Evolutionary conservation across 148 eudicot genomes (phyloP), one percentile per base, ranked within the genome.

Genomic region (Vaccinium myrtillus): DNA sequence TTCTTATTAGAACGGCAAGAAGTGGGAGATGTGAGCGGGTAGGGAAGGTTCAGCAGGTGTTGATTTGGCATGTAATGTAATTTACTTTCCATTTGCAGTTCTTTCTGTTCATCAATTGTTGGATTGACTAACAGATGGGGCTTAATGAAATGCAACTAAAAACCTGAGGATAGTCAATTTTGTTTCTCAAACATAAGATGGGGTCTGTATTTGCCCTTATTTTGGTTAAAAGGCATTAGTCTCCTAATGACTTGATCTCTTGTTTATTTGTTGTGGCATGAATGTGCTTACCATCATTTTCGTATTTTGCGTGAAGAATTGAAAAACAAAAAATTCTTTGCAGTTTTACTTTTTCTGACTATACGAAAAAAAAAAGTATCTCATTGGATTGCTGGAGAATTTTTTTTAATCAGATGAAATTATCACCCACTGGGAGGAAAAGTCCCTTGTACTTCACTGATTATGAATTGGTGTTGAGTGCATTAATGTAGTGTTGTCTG

Each of bases 381-480:
- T 77, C 51, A 75, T 30, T 19, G 46, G 73, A 74, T 61, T 83
- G 77, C 63, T 86, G 77, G 75, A 81, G 74, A 21, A 36, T 46
- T 32, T 27, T 32, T 69, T 23, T 86, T 71, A 84, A 95, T 98
- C 98, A 96, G 54, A 97, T 97, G 99, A 97, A 97, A 81, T 81
- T 97, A 82, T 77, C 95, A 85, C 99, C 99, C 70, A 90, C 93
- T 84, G 98, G 98, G 85, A 89, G 96, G 87, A 97, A 97, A 90
- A 95, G 82, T 90, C 74, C 88, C 78, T 90, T 97, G 63, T 97
- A 93, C 88, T 91, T 93, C 56, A 88, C 93, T 49, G 80, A 95
- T 39, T 94, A 95, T 85, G 92, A 92, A 82, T 91, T 95, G 70
- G n/a, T n/a, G n/a, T n/a, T n/a, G n/a, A n/a, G n/a, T n/a, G n/a